phyloP scores from a whole-genome alignment of 352 stramenopile genomes.

The Thalassiosira mediterranea region DNA sequence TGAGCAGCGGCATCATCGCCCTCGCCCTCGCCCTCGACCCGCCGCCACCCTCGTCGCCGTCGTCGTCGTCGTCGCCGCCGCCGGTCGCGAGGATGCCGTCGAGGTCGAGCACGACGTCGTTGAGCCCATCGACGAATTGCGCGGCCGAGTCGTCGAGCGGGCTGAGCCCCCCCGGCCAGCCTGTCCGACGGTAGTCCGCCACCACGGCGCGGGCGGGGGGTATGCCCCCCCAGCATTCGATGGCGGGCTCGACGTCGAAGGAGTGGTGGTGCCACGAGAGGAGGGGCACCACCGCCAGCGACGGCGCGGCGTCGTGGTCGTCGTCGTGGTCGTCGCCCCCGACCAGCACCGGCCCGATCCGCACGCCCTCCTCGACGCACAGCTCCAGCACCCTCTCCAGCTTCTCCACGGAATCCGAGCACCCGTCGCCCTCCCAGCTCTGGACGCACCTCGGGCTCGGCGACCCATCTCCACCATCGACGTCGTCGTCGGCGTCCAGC shows the following conservation, averaged over 20 bases:
- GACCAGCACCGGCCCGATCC: slow-evolving; percentile 45
- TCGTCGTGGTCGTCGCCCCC: too few species aligned
- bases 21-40: too few species aligned
- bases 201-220: slow-evolving; percentile 29
- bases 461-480: too few species aligned
- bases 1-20: slow-evolving; percentile 22
- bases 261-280: slow-evolving; percentile 54
- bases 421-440: slow-evolving; percentile 20
- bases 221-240: slow-evolving; percentile 49
- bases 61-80: slow-evolving; percentile 20
- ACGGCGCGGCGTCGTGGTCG: background rate
- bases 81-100: background rate
- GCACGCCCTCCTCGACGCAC: slow-evolving; percentile 43
- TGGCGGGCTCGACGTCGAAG: slow-evolving; percentile 49
- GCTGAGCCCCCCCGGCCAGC: slow-evolving; percentile 40
- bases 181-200: slow-evolving; percentile 44
- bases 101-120: slow-evolving; percentile 54
- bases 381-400: slow-evolving; percentile 47
- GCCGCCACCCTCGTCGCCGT: background rate
- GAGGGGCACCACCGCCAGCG: slow-evolving; percentile 38
- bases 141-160: slow-evolving; percentile 47
- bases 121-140: slow-evolving; percentile 47
- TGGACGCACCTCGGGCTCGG: background rate
- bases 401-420: slow-evolving; percentile 48
- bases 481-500: slow-evolving; percentile 16